phyloP scores from a whole-genome alignment of 2,329 filamentous ascomycete species.

The Metarhizium guizhouense region DNA sequence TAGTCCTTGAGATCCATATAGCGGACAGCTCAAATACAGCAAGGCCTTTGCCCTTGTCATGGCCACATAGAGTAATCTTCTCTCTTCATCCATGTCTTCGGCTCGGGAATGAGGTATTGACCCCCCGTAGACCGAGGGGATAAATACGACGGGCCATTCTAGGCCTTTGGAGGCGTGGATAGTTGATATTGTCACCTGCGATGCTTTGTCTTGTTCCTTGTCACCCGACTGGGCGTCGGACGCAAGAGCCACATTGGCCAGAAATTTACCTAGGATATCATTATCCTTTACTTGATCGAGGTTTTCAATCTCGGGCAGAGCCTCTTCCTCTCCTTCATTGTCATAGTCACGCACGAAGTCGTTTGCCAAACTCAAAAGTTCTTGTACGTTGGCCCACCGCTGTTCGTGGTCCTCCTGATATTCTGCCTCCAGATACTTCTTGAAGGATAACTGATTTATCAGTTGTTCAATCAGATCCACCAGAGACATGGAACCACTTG shows the following conservation, averaged over 20 bases:
- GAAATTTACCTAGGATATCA: conserved; percentile 60
- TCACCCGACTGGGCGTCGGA: conserved; percentile 64
- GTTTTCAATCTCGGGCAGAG: conserved; percentile 60
- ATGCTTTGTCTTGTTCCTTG: conserved; percentile 43
- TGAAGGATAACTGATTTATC: conserved; percentile 59
- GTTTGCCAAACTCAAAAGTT: conserved; percentile 70
- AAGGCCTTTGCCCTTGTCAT: conserved; percentile 90
- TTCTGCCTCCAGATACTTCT: conserved; percentile 62
- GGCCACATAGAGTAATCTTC: conserved; percentile 83
- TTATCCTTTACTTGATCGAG: conserved; percentile 60
- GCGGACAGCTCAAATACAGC: conserved; percentile 75
- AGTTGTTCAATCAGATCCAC: conserved; percentile 42
- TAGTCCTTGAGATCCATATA: conserved; percentile 52
- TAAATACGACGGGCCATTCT: conserved; percentile 93
- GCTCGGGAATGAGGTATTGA: conserved; percentile 83
- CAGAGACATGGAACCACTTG: conserved; percentile 24
- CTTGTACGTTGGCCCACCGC: conserved; percentile 81
- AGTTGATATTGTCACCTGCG: conserved; percentile 81
- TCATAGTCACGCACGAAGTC: conserved; percentile 51
- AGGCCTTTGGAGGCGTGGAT: conserved; percentile 94
- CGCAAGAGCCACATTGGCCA: conserved; percentile 85
- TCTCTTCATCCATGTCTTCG: conserved; percentile 80
- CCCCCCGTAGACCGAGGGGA: conserved; percentile 81
- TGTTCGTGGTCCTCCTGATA: conserved; percentile 68
- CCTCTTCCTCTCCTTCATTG: conserved; percentile 38